phyloP scores from a whole-genome alignment of 1,284 basidiomycete genomes.

The Cutaneotrichosporon sp. region DNA sequence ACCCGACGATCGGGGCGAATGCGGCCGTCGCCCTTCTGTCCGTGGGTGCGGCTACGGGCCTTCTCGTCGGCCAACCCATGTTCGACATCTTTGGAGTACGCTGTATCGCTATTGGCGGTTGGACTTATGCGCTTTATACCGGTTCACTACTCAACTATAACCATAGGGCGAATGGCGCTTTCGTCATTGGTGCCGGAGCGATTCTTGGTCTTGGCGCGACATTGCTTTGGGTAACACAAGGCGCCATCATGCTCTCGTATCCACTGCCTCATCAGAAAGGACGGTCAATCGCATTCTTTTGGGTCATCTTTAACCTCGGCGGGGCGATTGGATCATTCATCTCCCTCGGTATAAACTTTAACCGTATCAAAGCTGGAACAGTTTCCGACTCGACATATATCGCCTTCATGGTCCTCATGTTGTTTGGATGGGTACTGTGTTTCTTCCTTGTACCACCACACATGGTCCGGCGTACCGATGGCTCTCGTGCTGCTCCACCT shows the following conservation, averaged over 20 bases:
- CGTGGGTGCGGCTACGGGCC: slow-evolving; percentile 25
- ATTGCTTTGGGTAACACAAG: slow-evolving; percentile 81
- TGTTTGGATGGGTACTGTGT: slow-evolving; percentile 24
- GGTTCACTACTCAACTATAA: slow-evolving; percentile 54
- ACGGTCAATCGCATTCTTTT: slow-evolving; percentile 67
- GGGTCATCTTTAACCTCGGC: slow-evolving; percentile 72
- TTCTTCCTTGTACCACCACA: slow-evolving; percentile 23
- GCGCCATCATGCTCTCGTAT: slow-evolving; percentile 78
- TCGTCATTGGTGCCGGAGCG: slow-evolving; percentile 73
- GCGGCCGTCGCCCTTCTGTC: slow-evolving; percentile 26
- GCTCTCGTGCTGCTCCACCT: slow-evolving; percentile 17
- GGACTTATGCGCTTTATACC: slow-evolving; percentile 31
- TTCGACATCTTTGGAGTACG: slow-evolving; percentile 28
- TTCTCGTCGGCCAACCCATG: slow-evolving; percentile 27
- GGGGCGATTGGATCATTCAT: slow-evolving; percentile 68
- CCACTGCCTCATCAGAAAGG: slow-evolving; percentile 73
- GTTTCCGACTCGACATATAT: slow-evolving; percentile 26
- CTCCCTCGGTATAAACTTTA: slow-evolving; percentile 58
- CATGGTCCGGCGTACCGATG: slow-evolving; percentile 24
- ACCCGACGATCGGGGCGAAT: slow-evolving; percentile 30
- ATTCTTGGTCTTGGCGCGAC: slow-evolving; percentile 80
- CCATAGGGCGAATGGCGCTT: slow-evolving; percentile 61
- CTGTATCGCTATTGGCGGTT: slow-evolving; percentile 26
- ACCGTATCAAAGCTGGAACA: slow-evolving; percentile 35
- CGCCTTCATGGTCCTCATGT: slow-evolving; percentile 32